These are phyloP conservation scores for Pleomassaria siparia DNA, from an alignment of 2,329 filamentous ascomycete genomes.

Conservation along the genomic window DNA sequence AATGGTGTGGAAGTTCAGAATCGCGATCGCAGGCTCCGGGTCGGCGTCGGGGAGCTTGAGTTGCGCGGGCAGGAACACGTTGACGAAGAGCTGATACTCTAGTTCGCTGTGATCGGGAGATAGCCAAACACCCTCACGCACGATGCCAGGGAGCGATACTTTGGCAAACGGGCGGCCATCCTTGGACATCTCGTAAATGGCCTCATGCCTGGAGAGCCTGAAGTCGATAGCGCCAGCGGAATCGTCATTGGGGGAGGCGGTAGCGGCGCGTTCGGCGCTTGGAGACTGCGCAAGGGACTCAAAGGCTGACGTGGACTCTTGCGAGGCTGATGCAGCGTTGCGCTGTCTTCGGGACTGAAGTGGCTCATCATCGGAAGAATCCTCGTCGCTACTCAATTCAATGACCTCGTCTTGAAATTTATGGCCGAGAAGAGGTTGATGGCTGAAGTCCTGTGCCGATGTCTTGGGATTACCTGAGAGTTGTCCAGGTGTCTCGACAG, in stretches of 20 bases:
- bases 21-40: conserved; percentile 18
- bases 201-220: conserved; percentile 6
- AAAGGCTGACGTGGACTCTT: no score
- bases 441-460: not conserved
- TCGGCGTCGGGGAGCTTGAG: conserved; percentile 18
- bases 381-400: not conserved
- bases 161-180: conserved; percentile 23
- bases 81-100: conserved; percentile 28
- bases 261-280: no score
- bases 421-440: not conserved
- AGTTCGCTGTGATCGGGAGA: conserved; percentile 24
- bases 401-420: not conserved
- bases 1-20: conserved; percentile 39
- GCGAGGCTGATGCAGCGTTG: conserved; percentile 1
- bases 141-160: conserved; percentile 42
- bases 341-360: conserved; percentile 13
- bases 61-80: conserved; percentile 33
- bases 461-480: no score
- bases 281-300: not conserved
- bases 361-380: conserved; percentile 3
- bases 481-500: no score
- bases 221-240: conserved; percentile 14
- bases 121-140: conserved; percentile 34
- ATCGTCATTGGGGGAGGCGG: not conserved
- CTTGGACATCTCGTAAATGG: not conserved